Evolutionary conservation across 2,329 filamentous ascomycete species (phyloP), one percentile per base, ranked within the genome.

Genomic region (Zasmidium angulare): DNA sequence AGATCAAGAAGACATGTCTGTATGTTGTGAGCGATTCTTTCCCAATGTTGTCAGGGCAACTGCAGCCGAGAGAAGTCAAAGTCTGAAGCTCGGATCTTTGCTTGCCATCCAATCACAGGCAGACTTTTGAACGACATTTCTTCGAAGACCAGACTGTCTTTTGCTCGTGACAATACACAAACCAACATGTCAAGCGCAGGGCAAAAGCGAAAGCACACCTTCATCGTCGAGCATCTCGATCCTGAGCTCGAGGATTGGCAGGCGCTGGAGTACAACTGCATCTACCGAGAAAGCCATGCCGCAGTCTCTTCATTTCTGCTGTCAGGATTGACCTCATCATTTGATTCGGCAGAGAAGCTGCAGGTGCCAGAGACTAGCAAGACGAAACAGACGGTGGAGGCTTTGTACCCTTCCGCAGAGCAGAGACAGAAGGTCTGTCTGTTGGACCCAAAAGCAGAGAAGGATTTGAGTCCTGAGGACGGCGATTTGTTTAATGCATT

Each of bases 191-290:
- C 53, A 6, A 31, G 52, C 22, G 26, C 52, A 10, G 55, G 50
- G 2, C 48, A 56, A 11, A 47, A 56, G 40, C 55, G 46, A 36
- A 66, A 63, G 36, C 65, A 92, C 77, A 93, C 87, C 47, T 97
- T 95, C 78, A 90, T 98, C 70, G 93, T 98, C 69, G 93, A 98
- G 81, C 93, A 99, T 77, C 87, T 99, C 65, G 95, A 99, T 78
- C 88, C 90, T 46, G 95, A 99, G 77, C 84, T 99, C 26, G 95
- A 96, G 31, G 85, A 86, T 46, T 99, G 95, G 95, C 98, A 95
- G 22, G 87, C 91, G 64, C 85, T 98, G 55, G 95, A 99, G 79
- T 99, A 99, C 79, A 80, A 86, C 56, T 85, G 89, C 71, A 97
- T 99, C 73, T 91, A 91, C 53, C 81, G 84, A 61, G 95, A 99